Evolutionary conservation across 345 rosid genomes (phyloP).

Genomic region (thale cress (Arabidopsis thaliana)): DNA sequence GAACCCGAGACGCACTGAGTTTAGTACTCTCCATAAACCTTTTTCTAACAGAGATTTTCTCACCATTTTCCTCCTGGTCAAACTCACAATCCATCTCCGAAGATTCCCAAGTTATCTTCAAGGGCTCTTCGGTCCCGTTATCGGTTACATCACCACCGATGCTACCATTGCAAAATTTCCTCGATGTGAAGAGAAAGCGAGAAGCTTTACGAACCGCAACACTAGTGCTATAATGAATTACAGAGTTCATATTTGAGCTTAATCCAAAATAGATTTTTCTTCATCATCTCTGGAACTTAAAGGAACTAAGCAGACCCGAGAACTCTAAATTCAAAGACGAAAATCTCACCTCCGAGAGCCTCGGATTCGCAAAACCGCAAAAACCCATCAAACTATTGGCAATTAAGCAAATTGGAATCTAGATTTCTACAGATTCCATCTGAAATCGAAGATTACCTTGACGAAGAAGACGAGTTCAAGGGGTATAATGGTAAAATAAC

Average conservation of each 20-base stretch:
- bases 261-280: slow-evolving; percentile 19
- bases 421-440: slow-evolving; percentile 3
- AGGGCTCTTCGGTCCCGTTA: slow-evolving; percentile 64
- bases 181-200: slow-evolving; percentile 41
- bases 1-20: slow-evolving; percentile 57
- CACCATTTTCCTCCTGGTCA: slow-evolving; percentile 38
- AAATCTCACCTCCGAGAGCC: neutral
- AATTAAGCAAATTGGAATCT: slow-evolving; percentile 10
- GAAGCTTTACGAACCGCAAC: slow-evolving; percentile 48
- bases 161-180: slow-evolving; percentile 50
- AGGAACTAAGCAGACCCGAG: neutral
- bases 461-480: neutral
- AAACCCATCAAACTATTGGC: slow-evolving; percentile 30
- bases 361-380: slow-evolving; percentile 1
- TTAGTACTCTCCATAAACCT: slow-evolving; percentile 50
- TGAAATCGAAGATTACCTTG: slow-evolving; percentile 4
- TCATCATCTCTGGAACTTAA: slow-evolving; percentile 48
- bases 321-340: slow-evolving; percentile 16
- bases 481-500: slow-evolving; percentile 22
- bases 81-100: slow-evolving; percentile 45
- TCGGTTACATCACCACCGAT: slow-evolving; percentile 44
- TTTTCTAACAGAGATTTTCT: slow-evolving; percentile 40
- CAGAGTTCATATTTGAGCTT: slow-evolving; percentile 51
- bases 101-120: slow-evolving; percentile 54
- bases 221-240: slow-evolving; percentile 48